Conservation (phyloP, 148 eudicot genomes). For the Drosera capensis region DNA sequence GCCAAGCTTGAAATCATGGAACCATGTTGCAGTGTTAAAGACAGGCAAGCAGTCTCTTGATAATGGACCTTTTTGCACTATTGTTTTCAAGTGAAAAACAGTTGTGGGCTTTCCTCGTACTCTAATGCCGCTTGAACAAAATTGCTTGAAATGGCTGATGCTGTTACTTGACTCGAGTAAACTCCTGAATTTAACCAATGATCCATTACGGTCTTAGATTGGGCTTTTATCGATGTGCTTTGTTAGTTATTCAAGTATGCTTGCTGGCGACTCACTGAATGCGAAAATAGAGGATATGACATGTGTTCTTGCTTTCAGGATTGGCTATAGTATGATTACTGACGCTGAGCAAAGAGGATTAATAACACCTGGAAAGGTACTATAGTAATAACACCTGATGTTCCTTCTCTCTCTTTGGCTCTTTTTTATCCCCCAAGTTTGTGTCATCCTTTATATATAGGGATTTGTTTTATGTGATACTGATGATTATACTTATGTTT, state of each 20-base stretch:
- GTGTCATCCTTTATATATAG: neutral
- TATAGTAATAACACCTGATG: neutral
- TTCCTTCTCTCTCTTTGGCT: neutral
- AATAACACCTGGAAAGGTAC: slow-evolving; percentile 89
- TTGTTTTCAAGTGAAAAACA: neutral
- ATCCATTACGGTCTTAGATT: too few relatives aligned
- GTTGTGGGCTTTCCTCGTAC: too few relatives aligned
- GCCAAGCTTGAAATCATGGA: slow-evolving; percentile 99
- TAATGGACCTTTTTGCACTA: neutral
- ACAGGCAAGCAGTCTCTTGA: slow-evolving; percentile 35
- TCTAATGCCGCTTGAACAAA: too few relatives aligned
- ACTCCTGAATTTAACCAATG: too few relatives aligned
- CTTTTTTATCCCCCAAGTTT: neutral
- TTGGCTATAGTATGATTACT: slow-evolving; percentile 83
- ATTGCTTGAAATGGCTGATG: too few relatives aligned
- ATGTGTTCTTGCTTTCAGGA: slow-evolving; percentile 39
- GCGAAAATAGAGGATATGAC: neutral
- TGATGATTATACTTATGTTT: slow-evolving; percentile 3
- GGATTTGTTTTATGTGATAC: neutral
- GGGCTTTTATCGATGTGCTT: too few relatives aligned
- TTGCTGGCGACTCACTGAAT: too few relatives aligned
- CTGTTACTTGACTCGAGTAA: too few relatives aligned
- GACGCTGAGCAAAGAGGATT: slow-evolving; percentile 83
- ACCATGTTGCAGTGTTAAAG: slow-evolving; percentile 96
- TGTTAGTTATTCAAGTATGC: neutral